phyloP scores from a whole-genome alignment of 192 early-diverging fungal species.

The Lunasporangiospora selenospora region DNA sequence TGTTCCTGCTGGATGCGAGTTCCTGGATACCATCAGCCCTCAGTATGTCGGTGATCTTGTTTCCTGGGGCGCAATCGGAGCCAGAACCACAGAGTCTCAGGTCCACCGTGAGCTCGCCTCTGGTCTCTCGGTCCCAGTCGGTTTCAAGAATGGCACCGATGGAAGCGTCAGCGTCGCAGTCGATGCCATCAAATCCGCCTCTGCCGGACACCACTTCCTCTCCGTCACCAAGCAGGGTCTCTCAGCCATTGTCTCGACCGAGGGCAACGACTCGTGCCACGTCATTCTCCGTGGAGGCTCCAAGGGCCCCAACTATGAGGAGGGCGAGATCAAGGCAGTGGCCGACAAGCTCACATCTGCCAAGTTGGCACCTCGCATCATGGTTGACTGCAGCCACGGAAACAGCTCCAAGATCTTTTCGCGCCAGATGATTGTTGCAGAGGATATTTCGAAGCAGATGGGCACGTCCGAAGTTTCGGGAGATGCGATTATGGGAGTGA shows the following conservation, averaged over 20 bases:
- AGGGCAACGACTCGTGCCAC: conserved; percentile 93
- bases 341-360: conserved; percentile 66
- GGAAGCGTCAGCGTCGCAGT: conserved; percentile 84
- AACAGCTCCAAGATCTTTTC: conserved; percentile 90
- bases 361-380: conserved; percentile 66
- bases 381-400: conserved; percentile 98
- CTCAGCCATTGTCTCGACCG: conserved; percentile 81
- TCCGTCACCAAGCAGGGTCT: conserved; percentile 88
- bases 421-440: conserved; percentile 84
- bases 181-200: conserved; percentile 92
- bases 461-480: conserved; percentile 66
- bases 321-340: conserved; percentile 66
- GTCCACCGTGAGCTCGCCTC: conserved; percentile 85
- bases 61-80: conserved; percentile 83
- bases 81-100: conserved; percentile 85
- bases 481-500: conserved; percentile 87
- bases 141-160: conserved; percentile 87
- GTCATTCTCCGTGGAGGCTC: conserved; percentile 92
- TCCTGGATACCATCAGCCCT: conserved; percentile 84
- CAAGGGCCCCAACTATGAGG: conserved; percentile 90
- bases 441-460: conserved; percentile 61
- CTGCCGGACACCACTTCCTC: conserved; percentile 76
- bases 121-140: conserved; percentile 80
- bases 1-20: conserved; percentile 77
- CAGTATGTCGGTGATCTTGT: conserved; percentile 83